These are phyloP conservation scores for Vigna trinervia DNA, from an alignment of 306 rosid genomes.

Conservation along the genomic window DNA sequence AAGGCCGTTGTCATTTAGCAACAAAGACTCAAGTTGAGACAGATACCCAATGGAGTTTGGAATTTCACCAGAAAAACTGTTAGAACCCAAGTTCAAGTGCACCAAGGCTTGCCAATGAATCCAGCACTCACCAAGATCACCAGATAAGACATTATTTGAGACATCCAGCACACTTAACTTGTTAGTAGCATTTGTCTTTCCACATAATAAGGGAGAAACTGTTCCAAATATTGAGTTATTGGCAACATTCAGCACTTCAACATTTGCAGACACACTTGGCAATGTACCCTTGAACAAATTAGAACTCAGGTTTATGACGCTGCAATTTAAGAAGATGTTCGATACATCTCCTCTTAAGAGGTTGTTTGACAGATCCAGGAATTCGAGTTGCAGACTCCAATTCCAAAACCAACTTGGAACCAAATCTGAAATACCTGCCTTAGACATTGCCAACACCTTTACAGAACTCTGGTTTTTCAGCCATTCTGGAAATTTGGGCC, in stretches of 20 bases:
- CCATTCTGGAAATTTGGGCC: conserved; percentile 53
- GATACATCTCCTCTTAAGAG: conserved; percentile 43
- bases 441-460: conserved; percentile 26
- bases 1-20: conserved; percentile 32
- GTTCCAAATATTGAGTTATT: conserved; percentile 43
- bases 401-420: conserved; percentile 53
- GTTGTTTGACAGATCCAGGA: conserved; percentile 45
- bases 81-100: conserved; percentile 48
- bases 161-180: conserved; percentile 42
- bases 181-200: conserved; percentile 1
- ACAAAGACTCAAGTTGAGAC: conserved; percentile 37
- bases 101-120: conserved; percentile 46
- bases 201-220: conserved; percentile 43
- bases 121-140: conserved; percentile 46
- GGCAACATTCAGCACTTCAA: conserved; percentile 37
- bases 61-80: conserved; percentile 46
- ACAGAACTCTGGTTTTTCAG: conserved; percentile 26
- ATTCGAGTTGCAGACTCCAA: conserved; percentile 34
- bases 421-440: conserved; percentile 40
- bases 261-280: conserved; percentile 41
- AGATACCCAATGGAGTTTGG: conserved; percentile 37
- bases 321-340: conserved; percentile 31
- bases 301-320: conserved; percentile 37
- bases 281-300: conserved; percentile 42
- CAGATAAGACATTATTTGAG: conserved; percentile 39